Base-by-base conservation (phyloP, 2,329 filamentous ascomycete genomes). In the Aphanoascus verrucosus region DNA sequence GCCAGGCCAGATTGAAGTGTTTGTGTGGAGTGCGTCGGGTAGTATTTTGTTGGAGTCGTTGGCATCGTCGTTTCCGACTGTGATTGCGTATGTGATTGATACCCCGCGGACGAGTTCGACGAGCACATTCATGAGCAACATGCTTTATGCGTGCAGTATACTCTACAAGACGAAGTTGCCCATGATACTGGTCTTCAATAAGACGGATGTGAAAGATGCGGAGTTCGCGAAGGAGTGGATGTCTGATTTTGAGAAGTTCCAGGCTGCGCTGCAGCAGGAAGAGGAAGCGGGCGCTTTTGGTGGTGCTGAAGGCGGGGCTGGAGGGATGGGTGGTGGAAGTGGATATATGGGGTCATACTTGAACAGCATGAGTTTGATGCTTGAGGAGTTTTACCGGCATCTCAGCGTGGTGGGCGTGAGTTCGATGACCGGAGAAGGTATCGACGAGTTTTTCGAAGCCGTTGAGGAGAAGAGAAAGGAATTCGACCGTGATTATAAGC, bases 171-270 rank as follows among this genome's bases (percentile, higher is more conserved):
- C 91, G 1, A 95, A 94, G 68, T 77, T 98, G 0, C 93, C 93
- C 20, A 98, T 98, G 93, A 94, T 98, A 52, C 74, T 98, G 6
- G 93, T 98, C 9, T 97, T 98, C 77, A 98, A 98, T 77, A 98
- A 98, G 75, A 96, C 90, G 0, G 93, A 98, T 64, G 88, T 94
- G 41, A 88, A 94, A 68, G 86, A 94, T 63, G 88, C 89, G 0
- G 79, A 81, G 23, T 95, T 95, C 64, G 93, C 90, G 1, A 93
- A 91, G 72, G 89, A 97, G 66, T 98, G 94, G 93, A 98, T 98
- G 93, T 94, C 90, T 5, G 91, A 98, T 69, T 98, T 96, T 64
- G 93, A 98, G 60, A 83, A 86, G 0, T 98, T 98, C 72, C 93
- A 97, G 67, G 81, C 81, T 14, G 91, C 94, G 0, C 75, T 98